Base-by-base conservation (phyloP, 495 filamentous ascomycete species). In the Viridothelium virens region DNA sequence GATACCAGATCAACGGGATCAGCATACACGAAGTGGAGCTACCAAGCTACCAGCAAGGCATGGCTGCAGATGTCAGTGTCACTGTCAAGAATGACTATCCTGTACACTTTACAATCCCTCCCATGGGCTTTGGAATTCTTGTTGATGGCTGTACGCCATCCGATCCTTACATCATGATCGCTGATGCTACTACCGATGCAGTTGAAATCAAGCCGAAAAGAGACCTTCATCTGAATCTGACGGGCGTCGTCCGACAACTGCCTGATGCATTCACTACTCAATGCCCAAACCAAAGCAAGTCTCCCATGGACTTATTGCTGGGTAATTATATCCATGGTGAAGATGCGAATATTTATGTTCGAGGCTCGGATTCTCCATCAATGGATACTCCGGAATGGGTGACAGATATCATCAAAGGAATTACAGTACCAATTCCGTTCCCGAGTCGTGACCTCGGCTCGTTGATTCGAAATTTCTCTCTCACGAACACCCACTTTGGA, bases 301-400 rank as follows among this genome's bases (percentile, higher is more conserved):
- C 94, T 0, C 93, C 94, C 1, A 79, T 98, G 63, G 94, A 98
- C 71, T 77, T 83, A n/a, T 79, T 98, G 18, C 81, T 98, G 37
- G 85, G 83, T 16, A 85, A 84, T 65, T 98, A 94, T 74, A 85
- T 97, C 62, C 83, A 90, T 66, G 92, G 92, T 48, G 78, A 87
- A 36, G 79, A 87, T 41, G 89, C 87, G 2, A 92, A 85, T 0
- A 80, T 97, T 6, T 93, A 89, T 73, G 85, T 97, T 44, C 88
- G 84, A 46, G 92, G 93, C 38, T 87, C 89, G 34, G 82, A 85
- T 62, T 75, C 84, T 38, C 85, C 89, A n/a, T 80, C 77, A 34
- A 70, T 78, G 14, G 80, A 83, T 18, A 89, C 89, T 0, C 93
- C 94, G 2, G 77, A 77, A 36, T 98, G 94, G 94, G 78, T 97